Percentiles rank a stretch among this genome's conserved stretches.
Evolutionary conservation across 108 stramenopile species (phyloP).

Genomic region (Cafeteria roenbergensis): DNA sequence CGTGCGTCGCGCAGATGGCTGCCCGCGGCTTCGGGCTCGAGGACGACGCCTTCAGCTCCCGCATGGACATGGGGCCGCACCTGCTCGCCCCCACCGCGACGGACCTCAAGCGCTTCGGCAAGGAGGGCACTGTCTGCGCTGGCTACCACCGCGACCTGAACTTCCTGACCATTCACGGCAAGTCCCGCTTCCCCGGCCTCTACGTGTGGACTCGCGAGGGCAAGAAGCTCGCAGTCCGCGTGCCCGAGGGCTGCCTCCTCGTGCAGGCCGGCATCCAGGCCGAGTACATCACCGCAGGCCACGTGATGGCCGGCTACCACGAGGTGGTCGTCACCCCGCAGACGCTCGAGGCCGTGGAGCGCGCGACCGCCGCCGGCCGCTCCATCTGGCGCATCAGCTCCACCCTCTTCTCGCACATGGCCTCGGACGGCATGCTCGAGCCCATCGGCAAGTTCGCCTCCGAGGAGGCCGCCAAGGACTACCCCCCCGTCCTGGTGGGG

Average conservation of each 20-base stretch:
- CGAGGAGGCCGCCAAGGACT: background rate
- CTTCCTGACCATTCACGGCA: conserved; percentile 43
- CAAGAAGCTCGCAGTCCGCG: conserved; percentile 23
- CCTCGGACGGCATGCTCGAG: conserved; percentile 35
- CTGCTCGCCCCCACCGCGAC: conserved; percentile 41
- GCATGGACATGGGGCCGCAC: conserved; percentile 42
- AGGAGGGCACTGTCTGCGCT: conserved; percentile 31
- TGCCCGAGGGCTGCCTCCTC: conserved; percentile 39
- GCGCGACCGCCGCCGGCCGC: conserved; percentile 11
- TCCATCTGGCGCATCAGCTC: conserved; percentile 35
- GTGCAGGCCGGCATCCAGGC: conserved; percentile 48
- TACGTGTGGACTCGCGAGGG: conserved; percentile 34
- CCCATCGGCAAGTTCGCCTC: conserved; percentile 11
- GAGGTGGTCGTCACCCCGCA: conserved; percentile 36
- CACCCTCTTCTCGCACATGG: conserved; percentile 42
- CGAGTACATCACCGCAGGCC: conserved; percentile 39
- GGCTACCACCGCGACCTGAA: conserved; percentile 49
- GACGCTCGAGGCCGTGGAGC: conserved; percentile 24
- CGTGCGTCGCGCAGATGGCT: conserved; percentile 30
- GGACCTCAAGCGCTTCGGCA: conserved; percentile 23
- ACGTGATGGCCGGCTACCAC: conserved; percentile 46
- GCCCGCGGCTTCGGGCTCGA: conserved; percentile 32
- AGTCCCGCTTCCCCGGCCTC: conserved; percentile 40
- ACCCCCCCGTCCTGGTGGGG: conserved; percentile 11
- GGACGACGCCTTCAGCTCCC: conserved; percentile 18